phyloP scores from a whole-genome alignment of 495 filamentous ascomycete genomes.

The Xylaria venustula region DNA sequence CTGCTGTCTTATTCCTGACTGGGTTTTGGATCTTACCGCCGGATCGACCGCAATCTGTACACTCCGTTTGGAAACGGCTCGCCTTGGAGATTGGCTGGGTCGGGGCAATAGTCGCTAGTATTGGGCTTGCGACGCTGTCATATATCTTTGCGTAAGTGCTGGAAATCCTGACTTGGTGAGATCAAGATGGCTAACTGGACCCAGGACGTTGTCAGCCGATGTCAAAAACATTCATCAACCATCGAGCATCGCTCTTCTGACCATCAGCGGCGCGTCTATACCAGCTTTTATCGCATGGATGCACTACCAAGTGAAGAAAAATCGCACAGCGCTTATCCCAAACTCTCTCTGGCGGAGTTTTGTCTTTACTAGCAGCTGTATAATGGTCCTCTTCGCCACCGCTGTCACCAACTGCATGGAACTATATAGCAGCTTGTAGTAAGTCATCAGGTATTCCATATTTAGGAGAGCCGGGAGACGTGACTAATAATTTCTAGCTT shows the following conservation, averaged over 20 bases:
- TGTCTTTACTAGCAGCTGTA: conserved; percentile 48
- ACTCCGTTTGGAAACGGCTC: conserved; percentile 15
- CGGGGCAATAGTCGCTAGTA: conserved; percentile 40
- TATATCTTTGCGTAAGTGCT: conserved; percentile 39
- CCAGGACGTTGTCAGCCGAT: conserved; percentile 28
- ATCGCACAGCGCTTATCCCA: conserved; percentile 43
- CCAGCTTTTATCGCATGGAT: conserved; percentile 45
- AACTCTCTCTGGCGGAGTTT: conserved; percentile 47
- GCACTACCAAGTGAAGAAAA: conserved; percentile 40
- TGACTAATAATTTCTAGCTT: conserved; percentile 24
- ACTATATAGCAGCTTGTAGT: too few species aligned
- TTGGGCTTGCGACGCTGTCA: conserved; percentile 44
- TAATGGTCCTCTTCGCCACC: conserved; percentile 48
- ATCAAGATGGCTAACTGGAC: not conserved
- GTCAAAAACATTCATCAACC: conserved; percentile 35
- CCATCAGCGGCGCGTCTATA: conserved; percentile 1
- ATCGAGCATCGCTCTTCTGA: conserved; percentile 40
- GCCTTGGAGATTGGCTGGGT: conserved; percentile 50
- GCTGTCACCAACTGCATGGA: too few species aligned
- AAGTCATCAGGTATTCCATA: conserved; percentile 45
- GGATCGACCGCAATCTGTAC: not conserved
- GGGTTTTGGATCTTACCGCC: not conserved
- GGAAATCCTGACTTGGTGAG: not conserved
- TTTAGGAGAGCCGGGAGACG: conserved; percentile 45
- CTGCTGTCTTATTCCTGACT: conserved; percentile 18